Percentiles rank a stretch among this genome's conserved stretches.
phyloP scores from a whole-genome alignment of 768 basidiomycete genomes.

The Trametes cinnabarina region DNA sequence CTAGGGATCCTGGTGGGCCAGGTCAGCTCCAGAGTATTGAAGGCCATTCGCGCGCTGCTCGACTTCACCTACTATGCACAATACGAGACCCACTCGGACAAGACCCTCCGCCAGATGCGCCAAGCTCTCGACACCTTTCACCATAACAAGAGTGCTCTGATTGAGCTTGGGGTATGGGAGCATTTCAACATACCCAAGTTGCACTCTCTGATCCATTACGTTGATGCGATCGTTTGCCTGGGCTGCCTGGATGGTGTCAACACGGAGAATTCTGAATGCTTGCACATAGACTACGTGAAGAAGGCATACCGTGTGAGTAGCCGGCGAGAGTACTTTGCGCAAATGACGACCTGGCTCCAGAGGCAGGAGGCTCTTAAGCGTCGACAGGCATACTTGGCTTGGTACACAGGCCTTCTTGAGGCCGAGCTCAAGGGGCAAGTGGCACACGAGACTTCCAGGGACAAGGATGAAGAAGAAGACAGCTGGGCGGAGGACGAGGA shows the following conservation, averaged over 20 bases:
- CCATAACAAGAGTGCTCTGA: conserved; percentile 35
- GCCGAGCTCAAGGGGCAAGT: neutral
- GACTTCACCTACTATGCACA: conserved; percentile 31
- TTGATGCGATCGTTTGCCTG: conserved; percentile 26
- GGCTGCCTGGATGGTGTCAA: conserved; percentile 42
- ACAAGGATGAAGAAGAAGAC: no score
- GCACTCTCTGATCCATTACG: conserved; percentile 38
- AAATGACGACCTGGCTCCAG: conserved; percentile 41
- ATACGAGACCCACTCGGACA: conserved; percentile 9
- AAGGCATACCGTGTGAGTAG: conserved; percentile 37
- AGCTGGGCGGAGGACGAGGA: no score
- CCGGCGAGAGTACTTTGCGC: conserved; percentile 33
- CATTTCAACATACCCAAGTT: conserved; percentile 46
- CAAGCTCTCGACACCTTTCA: conserved; percentile 36
- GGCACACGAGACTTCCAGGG: neutral
- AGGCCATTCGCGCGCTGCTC: conserved; percentile 14
- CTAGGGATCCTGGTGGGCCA: conserved; percentile 16
- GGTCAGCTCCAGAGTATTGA: conserved; percentile 9
- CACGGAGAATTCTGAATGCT: conserved; percentile 39
- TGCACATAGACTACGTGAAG: conserved; percentile 43
- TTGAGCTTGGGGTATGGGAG: conserved; percentile 32
- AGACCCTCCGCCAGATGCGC: conserved; percentile 9
- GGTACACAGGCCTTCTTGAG: neutral
- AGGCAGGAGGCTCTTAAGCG: conserved; percentile 29
- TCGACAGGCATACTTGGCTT: conserved; percentile 18